Base-by-base conservation (phyloP, 2,329 filamentous ascomycete species). In the Diaporthe sp. region DNA sequence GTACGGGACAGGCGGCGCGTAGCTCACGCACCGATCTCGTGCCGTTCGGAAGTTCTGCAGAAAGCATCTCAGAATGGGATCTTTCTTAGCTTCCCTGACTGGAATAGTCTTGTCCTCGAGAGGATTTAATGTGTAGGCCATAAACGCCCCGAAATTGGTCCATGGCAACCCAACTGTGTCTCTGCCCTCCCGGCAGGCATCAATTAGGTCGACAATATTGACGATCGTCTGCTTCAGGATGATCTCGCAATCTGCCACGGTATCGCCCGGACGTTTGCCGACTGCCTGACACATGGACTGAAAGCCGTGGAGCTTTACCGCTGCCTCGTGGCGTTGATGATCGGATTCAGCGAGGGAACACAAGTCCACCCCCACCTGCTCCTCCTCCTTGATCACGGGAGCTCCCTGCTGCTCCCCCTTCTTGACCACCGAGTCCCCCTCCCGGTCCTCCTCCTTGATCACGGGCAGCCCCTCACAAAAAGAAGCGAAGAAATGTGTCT, bases 1-100 rank as follows among this genome's bases (percentile, higher is more conserved):
- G 80, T 92, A 92, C 10, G 89, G 87, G 22, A 87, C 82, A 25
- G 90, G 89, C 17, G 92, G 92, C 50, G 92, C 90, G 73, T 89
- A 86, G 72, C 91, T 22, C 19, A 3, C 7, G 19, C 19, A 1
- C 19, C 19, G 19, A 22, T 3, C 19, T n/a, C 44, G 42, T 2
- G 22, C 30, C 15, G 2, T 17, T 9, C 27, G 2, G 61, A 70
- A 59, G 6, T 50, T 61, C 42, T 59, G 37, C 55, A 61, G n/a
- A 32, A 71, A 71, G 9, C 55, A 61, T 15, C 8, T 37, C n/a
- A 71, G 4, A 5, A 71, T 15, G 4, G 55, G 39, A 32, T 70
- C 51, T 4, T 47, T 5, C 37, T 27, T 1, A 3, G 68, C 68
- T 17, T 22, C 9, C 10, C 19, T 15, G n/a, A 1, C 4, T 10